phyloP scores from a whole-genome alignment of 768 basidiomycete species.

The Amanita rubescens region DNA sequence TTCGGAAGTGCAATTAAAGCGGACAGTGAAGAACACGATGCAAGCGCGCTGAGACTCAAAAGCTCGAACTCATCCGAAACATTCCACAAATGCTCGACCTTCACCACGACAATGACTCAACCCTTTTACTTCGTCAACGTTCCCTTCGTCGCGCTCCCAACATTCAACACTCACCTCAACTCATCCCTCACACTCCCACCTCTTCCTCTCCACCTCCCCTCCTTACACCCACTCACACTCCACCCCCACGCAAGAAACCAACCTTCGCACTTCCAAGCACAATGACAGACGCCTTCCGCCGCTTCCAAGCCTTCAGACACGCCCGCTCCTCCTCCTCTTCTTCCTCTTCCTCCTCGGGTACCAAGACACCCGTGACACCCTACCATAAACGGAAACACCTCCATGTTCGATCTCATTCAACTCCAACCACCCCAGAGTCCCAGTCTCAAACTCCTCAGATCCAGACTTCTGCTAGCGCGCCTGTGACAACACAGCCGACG shows the following conservation, averaged over 20 bases:
- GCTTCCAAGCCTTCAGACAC: neutral
- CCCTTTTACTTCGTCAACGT: conserved; percentile 1
- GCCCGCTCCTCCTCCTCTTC: neutral
- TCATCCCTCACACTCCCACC: neutral
- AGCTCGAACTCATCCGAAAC: too few relatives aligned
- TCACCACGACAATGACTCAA: neutral
- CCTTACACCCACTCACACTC: neutral
- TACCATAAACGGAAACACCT: neutral
- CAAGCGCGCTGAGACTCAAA: too few relatives aligned
- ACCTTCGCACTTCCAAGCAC: neutral
- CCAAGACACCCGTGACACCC: neutral
- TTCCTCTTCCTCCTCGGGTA: too few relatives aligned
- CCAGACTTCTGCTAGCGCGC: neutral
- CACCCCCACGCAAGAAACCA: neutral
- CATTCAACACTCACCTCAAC: neutral
- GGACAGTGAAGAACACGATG: too few relatives aligned
- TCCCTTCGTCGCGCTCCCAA: neutral
- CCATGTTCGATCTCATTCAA: neutral
- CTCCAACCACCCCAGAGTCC: neutral
- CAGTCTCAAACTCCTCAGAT: neutral
- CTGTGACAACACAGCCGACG: neutral
- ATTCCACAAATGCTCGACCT: neutral
- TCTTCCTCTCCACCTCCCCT: too few relatives aligned
- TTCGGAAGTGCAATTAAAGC: too few relatives aligned
- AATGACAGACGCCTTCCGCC: neutral